Base-by-base conservation (phyloP, 805 yeast genomes). In the Lipomyces sp. region DNA sequence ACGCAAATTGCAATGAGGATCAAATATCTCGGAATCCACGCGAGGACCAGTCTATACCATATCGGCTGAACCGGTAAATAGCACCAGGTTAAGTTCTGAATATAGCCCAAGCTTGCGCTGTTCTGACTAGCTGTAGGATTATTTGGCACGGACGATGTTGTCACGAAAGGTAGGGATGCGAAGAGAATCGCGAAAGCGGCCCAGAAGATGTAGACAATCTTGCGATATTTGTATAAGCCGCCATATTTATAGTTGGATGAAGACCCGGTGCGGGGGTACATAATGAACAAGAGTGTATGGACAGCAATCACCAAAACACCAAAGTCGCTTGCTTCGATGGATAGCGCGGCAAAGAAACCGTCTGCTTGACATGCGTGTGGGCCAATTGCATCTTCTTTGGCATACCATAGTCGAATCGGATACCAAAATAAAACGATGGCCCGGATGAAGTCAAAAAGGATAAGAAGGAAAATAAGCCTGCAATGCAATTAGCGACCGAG, bases 271-370 rank as follows among this genome's bases (percentile, higher is more conserved):
- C 59, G 69, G 2, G 73, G 73, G 51, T 64, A 59, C 63, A 90
- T 90, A 3, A 92, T 88, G 37, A 91, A 78, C 54, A 92, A 74
- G 34, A 86, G 90, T 8, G 94, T 89, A 77, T 92, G 97, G 15
- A 92, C 77, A 1, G 97, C 97, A 78, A 92, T 89, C 45, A 88
- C 83, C 39, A 91, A 79, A 61, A 92, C 92, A 18, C 95, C 92
- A 45, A 91, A 74, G 77, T 92, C 98, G 1, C 93, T 92, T 29
- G 96, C 66, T 55, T 67, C 71, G 45, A 67, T 60, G 32, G 67
- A 54, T 45, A 67, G 55, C 8, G 71, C 67, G 34, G 70, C 63
- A 35, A 67, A 66, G 60, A 66, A 67, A 15, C 71, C 71, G 48
- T 64, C 65, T 24, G 69, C 67, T 42, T 64, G 71, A 32, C 71